These are phyloP conservation scores for Barnettozyma populi DNA, from an alignment of 805 yeast genomes.

Conservation along the genomic window DNA sequence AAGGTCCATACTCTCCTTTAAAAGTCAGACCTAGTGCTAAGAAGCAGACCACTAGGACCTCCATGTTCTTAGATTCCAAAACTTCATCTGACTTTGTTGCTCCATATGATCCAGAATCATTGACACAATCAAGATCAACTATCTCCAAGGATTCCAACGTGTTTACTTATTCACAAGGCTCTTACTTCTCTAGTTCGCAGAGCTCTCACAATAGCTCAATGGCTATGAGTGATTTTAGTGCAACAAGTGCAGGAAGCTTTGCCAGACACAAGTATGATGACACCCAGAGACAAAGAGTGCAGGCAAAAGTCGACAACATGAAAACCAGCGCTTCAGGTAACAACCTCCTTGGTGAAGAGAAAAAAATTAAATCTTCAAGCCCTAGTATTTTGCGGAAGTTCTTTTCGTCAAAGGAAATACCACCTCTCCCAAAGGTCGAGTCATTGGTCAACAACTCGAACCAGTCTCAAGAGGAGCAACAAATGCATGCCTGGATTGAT, in stretches of 20 bases:
- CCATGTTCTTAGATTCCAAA: background rate
- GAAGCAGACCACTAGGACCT: background rate
- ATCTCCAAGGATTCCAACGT: conserved; percentile 21
- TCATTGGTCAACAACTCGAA: conserved; percentile 16
- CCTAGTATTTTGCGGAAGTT: conserved; percentile 29
- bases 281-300: conserved; percentile 12
- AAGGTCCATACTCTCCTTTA: conserved; percentile 11
- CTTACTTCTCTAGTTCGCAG: conserved; percentile 45
- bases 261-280: conserved; percentile 63
- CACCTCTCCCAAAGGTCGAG: conserved; percentile 24
- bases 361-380: conserved; percentile 16
- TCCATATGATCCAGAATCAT: conserved; percentile 29
- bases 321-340: conserved; percentile 24
- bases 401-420: conserved; percentile 25
- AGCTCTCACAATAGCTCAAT: conserved; percentile 37
- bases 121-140: conserved; percentile 25
- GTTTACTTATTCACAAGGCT: conserved; percentile 35
- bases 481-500: conserved; percentile 44
- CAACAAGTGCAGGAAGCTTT: conserved; percentile 84
- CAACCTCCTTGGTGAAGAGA: conserved; percentile 23
- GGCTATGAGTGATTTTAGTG: conserved; percentile 63
- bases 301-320: conserved; percentile 5
- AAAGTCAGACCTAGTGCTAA: conserved; percentile 1
- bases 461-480: conserved; percentile 33
- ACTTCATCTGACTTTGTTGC: conserved; percentile 18